Evolutionary conservation across 1,284 basidiomycete species (phyloP), one percentile per base, ranked within the genome.

Genomic region (Austropuccinia psidii): DNA sequence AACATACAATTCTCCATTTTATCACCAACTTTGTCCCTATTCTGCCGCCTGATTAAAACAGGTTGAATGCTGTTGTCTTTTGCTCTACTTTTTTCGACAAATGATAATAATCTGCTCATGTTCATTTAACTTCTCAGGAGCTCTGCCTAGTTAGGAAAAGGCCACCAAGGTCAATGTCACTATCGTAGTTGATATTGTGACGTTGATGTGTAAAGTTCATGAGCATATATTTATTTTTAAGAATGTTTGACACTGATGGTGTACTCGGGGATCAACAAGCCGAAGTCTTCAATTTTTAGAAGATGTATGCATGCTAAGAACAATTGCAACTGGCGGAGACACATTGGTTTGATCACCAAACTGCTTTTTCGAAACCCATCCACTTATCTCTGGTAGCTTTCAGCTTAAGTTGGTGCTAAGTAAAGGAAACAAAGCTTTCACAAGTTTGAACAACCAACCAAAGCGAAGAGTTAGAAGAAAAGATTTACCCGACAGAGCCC

Each of bases 311-410:
- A 7, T 39, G 31, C 11, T 13, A 4, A 4, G 35, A 35, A n/a
- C 29, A 60, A 15, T 4, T n/a, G 7, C 19, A 31, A 39, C 17
- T 9, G 35, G 15, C 29, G 41, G 24, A 4, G 24, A 64, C 35
- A 9, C 21, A 27, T n/a, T 50, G 17, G 45, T 13, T n/a, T n/a
- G n/a, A 50, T 52, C 29, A 73, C 70, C 70, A 73, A 49, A 73
- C 58, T 19, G 70, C 70, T 62, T 73, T 73, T 41, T 73, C 70
- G 21, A 73, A 73, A 7, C 70, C 70, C 50, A 64, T 52, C 70
- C 70, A 73, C 24, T 73, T 73, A 35, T 73, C 70, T 43, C 39
- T 64, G 27, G 70, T 73, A 4, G 70, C 70, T 43, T 73, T 73
- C 8, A 73, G 33, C 29, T 73, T 73, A n/a, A 73, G 37, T 41